phyloP scores from a whole-genome alignment of 73 alveolate genomes.

The Paramecium caudatum region DNA sequence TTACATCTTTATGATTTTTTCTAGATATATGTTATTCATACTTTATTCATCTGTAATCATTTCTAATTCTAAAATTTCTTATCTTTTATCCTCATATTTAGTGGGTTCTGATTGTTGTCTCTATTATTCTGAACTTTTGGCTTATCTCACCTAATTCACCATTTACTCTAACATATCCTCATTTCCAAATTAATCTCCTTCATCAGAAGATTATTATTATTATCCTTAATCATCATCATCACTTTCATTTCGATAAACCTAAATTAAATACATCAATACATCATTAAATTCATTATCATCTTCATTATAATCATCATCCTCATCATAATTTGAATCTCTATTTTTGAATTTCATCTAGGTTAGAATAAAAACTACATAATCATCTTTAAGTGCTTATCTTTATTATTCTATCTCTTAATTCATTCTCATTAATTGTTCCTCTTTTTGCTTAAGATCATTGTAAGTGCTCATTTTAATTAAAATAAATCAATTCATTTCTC shows the following conservation, averaged over 20 bases:
- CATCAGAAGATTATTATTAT: background rate
- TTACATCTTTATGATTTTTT: conserved; percentile 39
- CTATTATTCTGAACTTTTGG: background rate
- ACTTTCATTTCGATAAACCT: conserved; percentile 20
- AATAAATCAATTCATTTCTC: background rate
- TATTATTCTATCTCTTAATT: conserved; percentile 56
- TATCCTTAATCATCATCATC: background rate
- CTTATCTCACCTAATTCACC: conserved; percentile 3
- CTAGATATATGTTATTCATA: background rate
- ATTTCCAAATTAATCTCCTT: background rate
- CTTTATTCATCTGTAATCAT: conserved; percentile 37
- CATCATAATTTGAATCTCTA: conserved; percentile 11
- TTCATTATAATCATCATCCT: background rate
- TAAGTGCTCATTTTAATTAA: background rate
- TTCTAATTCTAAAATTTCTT: conserved; percentile 49
- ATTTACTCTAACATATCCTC: background rate
- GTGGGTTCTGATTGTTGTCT: background rate
- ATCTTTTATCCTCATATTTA: conserved; percentile 46
- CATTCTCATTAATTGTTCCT: conserved; percentile 54
- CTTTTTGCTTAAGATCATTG: background rate
- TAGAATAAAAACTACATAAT: background rate
- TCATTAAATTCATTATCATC: conserved; percentile 58
- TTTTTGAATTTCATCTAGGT: conserved; percentile 36
- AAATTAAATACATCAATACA: background rate
- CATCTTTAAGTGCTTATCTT: conserved; percentile 48